phyloP scores from a whole-genome alignment of 352 stramenopile genomes.

The Phytophthora hybrid region DNA sequence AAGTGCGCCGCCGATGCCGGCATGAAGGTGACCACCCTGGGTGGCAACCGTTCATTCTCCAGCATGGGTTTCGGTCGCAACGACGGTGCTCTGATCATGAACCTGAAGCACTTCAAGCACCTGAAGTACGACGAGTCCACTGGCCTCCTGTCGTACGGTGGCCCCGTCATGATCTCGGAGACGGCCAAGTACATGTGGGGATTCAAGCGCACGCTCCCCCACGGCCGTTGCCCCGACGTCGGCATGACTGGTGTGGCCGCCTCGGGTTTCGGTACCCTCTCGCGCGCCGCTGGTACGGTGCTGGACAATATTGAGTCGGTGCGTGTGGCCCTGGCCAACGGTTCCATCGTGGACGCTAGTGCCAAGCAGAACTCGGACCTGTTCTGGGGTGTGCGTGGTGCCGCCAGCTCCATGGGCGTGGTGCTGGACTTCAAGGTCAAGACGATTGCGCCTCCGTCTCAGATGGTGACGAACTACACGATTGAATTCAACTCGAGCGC shows the following conservation, averaged over 20 bases:
- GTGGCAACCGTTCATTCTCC: constrained; percentile 41
- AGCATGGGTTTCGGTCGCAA: constrained; percentile 42
- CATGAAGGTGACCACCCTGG: constrained; percentile 38
- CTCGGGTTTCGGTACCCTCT: constrained; percentile 37
- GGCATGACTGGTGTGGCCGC: constrained; percentile 38
- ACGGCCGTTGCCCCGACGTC: constrained; percentile 38
- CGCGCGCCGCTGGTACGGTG: constrained; percentile 28
- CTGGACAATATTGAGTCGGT: constrained; percentile 36
- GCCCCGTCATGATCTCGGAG: constrained; percentile 42
- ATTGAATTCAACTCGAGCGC: background rate
- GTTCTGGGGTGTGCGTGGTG: constrained; percentile 21
- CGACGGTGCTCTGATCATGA: constrained; percentile 39
- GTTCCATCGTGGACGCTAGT: constrained; percentile 32
- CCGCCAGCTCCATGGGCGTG: too few species aligned
- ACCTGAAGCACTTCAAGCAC: constrained; percentile 33
- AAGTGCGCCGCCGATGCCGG: constrained; percentile 29
- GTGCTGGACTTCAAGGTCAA: too few species aligned
- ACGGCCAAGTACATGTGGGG: constrained; percentile 33
- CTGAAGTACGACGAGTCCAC: constrained; percentile 30
- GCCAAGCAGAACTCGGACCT: constrained; percentile 32
- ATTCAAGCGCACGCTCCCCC: constrained; percentile 25
- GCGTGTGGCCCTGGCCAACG: constrained; percentile 36
- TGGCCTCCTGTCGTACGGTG: constrained; percentile 34
- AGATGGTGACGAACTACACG: too few species aligned
- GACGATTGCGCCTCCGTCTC: too few species aligned